Conservation (phyloP, 345 rosid species). For the Euphorbia pulcherrima region DNA sequence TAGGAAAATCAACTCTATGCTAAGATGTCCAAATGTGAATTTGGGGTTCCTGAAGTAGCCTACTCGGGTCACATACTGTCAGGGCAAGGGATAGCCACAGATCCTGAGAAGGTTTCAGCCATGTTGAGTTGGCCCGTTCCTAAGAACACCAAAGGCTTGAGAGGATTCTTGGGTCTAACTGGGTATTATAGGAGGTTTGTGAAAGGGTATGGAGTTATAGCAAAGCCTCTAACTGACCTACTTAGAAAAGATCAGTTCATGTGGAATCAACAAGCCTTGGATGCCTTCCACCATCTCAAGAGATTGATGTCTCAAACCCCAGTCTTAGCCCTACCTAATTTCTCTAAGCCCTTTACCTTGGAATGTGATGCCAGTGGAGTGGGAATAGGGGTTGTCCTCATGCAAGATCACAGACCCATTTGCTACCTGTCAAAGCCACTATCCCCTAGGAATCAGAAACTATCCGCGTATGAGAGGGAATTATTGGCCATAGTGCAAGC, state of each 20-base stretch:
- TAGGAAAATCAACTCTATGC: no score
- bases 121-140: no score
- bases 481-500: neutral
- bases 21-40: neutral
- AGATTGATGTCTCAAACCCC: no score
- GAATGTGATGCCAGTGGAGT: neutral
- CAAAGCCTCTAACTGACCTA: neutral
- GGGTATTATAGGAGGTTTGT: no score
- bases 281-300: no score
- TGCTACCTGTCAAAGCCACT: neutral
- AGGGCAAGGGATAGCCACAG: no score
- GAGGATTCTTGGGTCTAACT: no score
- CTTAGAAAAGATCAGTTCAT: neutral
- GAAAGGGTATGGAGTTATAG: neutral
- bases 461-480: neutral
- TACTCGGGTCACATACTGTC: no score
- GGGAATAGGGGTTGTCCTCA: neutral
- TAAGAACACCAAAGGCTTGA: no score
- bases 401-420: neutral
- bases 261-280: neutral
- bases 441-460: neutral
- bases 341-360: neutral
- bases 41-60: neutral
- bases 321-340: no score
- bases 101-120: no score